A percentile compares a stretch with the other conserved stretches of the same genome.
Conservation (phyloP, 1,139 yeast species). For the Kurtzmaniella quercitrusa region DNA sequence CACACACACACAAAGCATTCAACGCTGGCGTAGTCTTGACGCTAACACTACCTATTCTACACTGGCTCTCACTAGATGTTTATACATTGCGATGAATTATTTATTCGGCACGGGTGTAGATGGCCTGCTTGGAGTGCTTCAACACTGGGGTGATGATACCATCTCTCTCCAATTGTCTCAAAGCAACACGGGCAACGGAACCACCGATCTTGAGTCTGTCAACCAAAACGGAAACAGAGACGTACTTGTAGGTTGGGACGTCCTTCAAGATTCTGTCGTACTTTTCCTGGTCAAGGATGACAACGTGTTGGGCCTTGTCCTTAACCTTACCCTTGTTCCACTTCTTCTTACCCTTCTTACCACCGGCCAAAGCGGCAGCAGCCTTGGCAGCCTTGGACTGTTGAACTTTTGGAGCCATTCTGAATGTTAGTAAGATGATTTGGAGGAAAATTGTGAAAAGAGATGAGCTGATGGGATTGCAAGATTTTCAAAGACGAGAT, state of each 20-base stretch:
- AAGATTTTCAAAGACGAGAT: too few species aligned
- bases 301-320: conserved; percentile 99
- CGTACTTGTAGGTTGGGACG: conserved; percentile 98
- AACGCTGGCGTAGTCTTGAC: too few species aligned
- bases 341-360: conserved; percentile 99
- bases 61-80: background rate
- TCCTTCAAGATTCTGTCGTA: conserved; percentile 99
- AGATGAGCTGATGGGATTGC: too few species aligned
- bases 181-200: conserved; percentile 97
- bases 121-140: conserved; percentile 94
- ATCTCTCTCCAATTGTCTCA: conserved; percentile 90
- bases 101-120: conserved; percentile 77
- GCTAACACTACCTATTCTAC: background rate
- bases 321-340: conserved; percentile 99
- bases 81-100: conserved; percentile 7
- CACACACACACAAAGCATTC: too few species aligned
- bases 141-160: conserved; percentile 95
- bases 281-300: conserved; percentile 95
- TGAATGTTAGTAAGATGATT: conserved; percentile 33
- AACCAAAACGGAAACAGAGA: conserved; percentile 95
- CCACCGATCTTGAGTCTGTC: conserved; percentile 99
- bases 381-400: conserved; percentile 99
- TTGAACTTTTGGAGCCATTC: conserved; percentile 99
- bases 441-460: too few species aligned
- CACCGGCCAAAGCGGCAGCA: conserved; percentile 99